Evolutionary conservation across 2,329 filamentous ascomycete genomes (phyloP), one percentile per base, ranked within the genome.

Genomic region (Epichloe hybrida): DNA sequence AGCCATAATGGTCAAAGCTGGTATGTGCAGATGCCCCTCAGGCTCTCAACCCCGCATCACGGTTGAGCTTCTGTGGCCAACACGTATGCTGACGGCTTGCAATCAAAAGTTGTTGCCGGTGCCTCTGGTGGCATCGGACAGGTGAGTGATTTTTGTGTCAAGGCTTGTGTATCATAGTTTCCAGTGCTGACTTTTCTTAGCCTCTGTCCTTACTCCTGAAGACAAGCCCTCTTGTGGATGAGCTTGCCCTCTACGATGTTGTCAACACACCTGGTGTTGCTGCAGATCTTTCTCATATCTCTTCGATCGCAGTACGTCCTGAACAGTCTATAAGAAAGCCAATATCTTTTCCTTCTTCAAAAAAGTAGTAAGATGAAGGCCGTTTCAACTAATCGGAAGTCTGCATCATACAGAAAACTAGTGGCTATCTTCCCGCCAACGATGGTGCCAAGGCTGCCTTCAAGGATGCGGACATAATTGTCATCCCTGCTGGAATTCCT

Each of bases 91-190:
- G 47, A 48, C 52, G 35, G 58, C 50, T 11, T 50, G 43, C 49
- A 42, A n/a, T 48, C 7, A 50, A 51, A 53, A 83, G 79, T 82
- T 67, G 91, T 98, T 76, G 89, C 93, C 73, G 93, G 93, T 73
- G 93, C 91, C 68, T 84, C 91, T 70, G 93, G 93, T 74, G 93
- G 93, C 76, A 98, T 98, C 82, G 93, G 91, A 72, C 91, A 96
- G 83, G 90, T 94, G 68, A 63, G 74, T 38, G 5, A 13, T 38
- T 43, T 2, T 38, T 17, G 37, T 52, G 31, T 40, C 43, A 44
- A 27, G 42, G 34, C 11, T 36, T 41, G 9, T 52, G 38, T 39
- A 21, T 43, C 17, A 15, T 23, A n/a, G 12, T 27, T 42, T 41
- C 23, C 37, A 17, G 51, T 41, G 52, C 59, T 62, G 53, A 62